Evolutionary conservation across 306 rosid genomes (phyloP), one percentile per base, ranked within the genome.

Genomic region (Herpetospermum pedunculosum): DNA sequence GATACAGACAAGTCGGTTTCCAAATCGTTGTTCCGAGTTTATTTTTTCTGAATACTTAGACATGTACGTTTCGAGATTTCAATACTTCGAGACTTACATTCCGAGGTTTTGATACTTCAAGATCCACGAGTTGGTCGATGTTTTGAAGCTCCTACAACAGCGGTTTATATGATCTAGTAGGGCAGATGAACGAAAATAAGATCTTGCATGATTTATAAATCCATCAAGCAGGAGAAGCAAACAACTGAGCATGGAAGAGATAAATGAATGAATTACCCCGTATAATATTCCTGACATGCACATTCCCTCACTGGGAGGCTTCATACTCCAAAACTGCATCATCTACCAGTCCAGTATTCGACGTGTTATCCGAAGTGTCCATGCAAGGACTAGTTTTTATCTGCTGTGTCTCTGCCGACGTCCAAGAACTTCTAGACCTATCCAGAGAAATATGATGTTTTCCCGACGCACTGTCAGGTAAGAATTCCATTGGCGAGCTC

Each of bases 251-350:
- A 75, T 44, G 78, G 73, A 83, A 74, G 84, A 79, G 80, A 80
- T 74, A 55, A 83, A 76, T 81, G 86, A 80, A 85, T 77, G 86
- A 86, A 87, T 86, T 87, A 87, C 96, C 96, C 94, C 78, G 81
- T 47, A 8, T 15, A 30, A 23, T 48, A 75, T 50, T 78, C 62
- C 23, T 38, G 72, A 53, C 18, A 44, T 32, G 59, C 64, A 16
- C 72, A 58, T 15, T 69, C 77, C 57, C 81, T 93, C 89, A 87
- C n/a, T 85, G 83, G 30, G 92, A 84, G 78, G 88, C 77, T 84
- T 82, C 93, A 26, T 77, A 77, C 64, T 84, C 86, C 81, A 86
- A 73, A 25, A 70, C 72, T 67, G 78, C 82, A 80, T 57, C 77
- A 54, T 85, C 79, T 28, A 76, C 78, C 29, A 78, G 80, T 25